Conservation (phyloP, 2,329 filamentous ascomycete genomes). For the Falciphora oryzae region DNA sequence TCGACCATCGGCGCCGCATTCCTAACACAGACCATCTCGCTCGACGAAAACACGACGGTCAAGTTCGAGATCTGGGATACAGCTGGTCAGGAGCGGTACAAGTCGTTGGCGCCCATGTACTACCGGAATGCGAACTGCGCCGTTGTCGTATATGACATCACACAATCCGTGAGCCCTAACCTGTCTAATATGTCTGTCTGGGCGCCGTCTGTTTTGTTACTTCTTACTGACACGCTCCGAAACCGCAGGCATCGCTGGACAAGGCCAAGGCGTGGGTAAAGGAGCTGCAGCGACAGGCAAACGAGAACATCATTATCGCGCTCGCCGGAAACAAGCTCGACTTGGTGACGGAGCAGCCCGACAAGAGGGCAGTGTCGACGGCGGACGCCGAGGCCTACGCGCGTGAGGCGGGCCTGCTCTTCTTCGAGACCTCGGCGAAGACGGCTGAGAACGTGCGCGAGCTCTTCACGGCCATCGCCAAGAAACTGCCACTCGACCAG, state of each 20-base stretch:
- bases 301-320: slow-evolving; percentile 99
- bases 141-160: slow-evolving; percentile 98
- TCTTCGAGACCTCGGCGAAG: slow-evolving; percentile 98
- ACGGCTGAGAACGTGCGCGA: slow-evolving; percentile 94
- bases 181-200: slow-evolving; percentile 4
- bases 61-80: slow-evolving; percentile 99
- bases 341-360: slow-evolving; percentile 86
- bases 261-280: slow-evolving; percentile 99
- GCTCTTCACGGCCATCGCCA: slow-evolving; percentile 94
- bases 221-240: background rate
- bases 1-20: slow-evolving; percentile 98
- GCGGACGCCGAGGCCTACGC: slow-evolving; percentile 95
- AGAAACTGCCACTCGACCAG: slow-evolving; percentile 95
- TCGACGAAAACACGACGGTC: slow-evolving; percentile 96
- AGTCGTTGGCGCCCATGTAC: slow-evolving; percentile 98
- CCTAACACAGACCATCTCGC: slow-evolving; percentile 95
- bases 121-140: slow-evolving; percentile 99
- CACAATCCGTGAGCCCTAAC: slow-evolving; percentile 73
- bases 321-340: slow-evolving; percentile 97
- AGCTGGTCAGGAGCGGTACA: slow-evolving; percentile 96
- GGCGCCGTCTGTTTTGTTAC: slow-evolving; percentile 8
- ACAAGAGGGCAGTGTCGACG: slow-evolving; percentile 86
- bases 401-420: slow-evolving; percentile 84
- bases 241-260: slow-evolving; percentile 77
- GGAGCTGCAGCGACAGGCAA: slow-evolving; percentile 95